Base-by-base conservation (phyloP, 441 rosid genomes). In the Erodium trifolium region DNA sequence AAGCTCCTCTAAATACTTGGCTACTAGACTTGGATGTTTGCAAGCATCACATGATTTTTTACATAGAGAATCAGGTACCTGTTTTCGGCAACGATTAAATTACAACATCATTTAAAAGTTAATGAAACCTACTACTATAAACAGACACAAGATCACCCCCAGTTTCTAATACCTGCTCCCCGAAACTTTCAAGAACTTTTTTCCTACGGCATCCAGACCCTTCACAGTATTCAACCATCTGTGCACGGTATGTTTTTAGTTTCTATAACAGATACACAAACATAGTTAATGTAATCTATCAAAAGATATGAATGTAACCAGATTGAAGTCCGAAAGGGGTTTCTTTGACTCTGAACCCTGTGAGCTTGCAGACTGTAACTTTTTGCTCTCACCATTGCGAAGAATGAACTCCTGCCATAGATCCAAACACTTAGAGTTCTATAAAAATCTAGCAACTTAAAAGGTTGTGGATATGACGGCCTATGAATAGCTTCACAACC, bases 191-290 rank as follows among this genome's bases (percentile, higher is more conserved):
- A 35, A 94, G 91, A 78, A 93, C 82, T 75, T 82, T 93, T 82
- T 83, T 86, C 78, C 99, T 82, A 65, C 97, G 92, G 79, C 99
- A 91, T 74, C 96, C 96, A 75, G 94, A 79, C 80, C 85, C 81
- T 81, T 89, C 99, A 55, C 97, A 94, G 76, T 91, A 94, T 70
- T 83, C 87, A 76, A 91, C 82, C 85, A 94, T 87, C 99, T 91
- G 85, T 63, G 81, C 14, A 67, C 16, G 14, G 67, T 23, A 72
- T 11, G 67, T 2, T 13, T 49, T 67, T 69, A 77, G 69, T 49
- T 49, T 73, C 62, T 35, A 68, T 66, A 78, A 79, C 63, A 73
- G 18, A 23, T 0, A 67, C 65, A 55, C 65, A 70, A 70, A 67
- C 63, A 71, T 34, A 37, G 69, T 67, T 59, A 13, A 63, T 60